These are phyloP conservation scores for Zoysia matrella DNA, from an alignment of 202 grass and related monocot genomes.

Conservation along the genomic window DNA sequence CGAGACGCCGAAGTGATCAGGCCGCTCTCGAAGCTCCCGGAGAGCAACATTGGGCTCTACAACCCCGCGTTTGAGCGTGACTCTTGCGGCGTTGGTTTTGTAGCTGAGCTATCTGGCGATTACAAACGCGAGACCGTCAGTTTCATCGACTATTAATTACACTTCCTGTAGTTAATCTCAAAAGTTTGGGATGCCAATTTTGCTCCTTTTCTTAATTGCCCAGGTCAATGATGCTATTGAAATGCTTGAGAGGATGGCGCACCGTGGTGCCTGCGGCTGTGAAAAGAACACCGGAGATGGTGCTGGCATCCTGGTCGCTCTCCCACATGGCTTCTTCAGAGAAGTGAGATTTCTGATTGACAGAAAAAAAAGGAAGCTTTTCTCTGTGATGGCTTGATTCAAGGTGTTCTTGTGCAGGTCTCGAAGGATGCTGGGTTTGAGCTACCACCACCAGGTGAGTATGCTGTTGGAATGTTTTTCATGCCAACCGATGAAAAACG, in stretches of 20 bases:
- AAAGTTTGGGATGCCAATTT: slow-evolving; percentile 11
- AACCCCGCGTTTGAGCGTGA: slow-evolving; percentile 86
- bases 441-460: slow-evolving; percentile 71
- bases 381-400: slow-evolving; percentile 17
- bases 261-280: slow-evolving; percentile 91
- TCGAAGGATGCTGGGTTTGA: slow-evolving; percentile 81
- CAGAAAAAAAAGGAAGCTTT: not conserved
- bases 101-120: slow-evolving; percentile 85
- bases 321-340: slow-evolving; percentile 78
- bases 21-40: slow-evolving; percentile 76
- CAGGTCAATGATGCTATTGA: slow-evolving; percentile 87
- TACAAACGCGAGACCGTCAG: slow-evolving; percentile 83
- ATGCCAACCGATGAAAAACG: slow-evolving; percentile 38
- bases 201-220: slow-evolving; percentile 8
- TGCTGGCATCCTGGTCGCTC: slow-evolving; percentile 89
- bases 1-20: slow-evolving; percentile 41
- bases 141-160: slow-evolving; percentile 26
- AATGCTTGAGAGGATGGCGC: slow-evolving; percentile 97
- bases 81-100: slow-evolving; percentile 91
- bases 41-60: slow-evolving; percentile 89
- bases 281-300: slow-evolving; percentile 97
- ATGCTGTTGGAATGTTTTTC: slow-evolving; percentile 88
- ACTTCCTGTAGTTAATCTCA: slow-evolving; percentile 6
- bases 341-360: slow-evolving; percentile 49
- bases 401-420: slow-evolving; percentile 50